Conservation (phyloP, 169 alveolate genomes). For the Cryptosporidium ubiquitum region DNA sequence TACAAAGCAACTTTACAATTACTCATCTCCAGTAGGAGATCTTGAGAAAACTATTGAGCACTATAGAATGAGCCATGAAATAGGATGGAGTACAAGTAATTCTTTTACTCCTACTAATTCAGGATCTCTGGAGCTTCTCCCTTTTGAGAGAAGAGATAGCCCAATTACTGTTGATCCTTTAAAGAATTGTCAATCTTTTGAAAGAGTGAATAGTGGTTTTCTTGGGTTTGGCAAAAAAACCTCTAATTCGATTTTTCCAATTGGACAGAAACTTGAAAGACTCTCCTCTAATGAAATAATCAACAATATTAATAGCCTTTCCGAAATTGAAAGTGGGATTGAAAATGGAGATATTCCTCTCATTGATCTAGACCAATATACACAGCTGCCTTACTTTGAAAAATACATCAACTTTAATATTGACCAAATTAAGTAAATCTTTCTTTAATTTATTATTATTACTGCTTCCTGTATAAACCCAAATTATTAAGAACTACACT, state of each 20-base stretch:
- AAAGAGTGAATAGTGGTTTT: constrained; percentile 9
- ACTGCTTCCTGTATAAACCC: not conserved
- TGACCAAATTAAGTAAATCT: constrained; percentile 20
- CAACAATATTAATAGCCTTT: not conserved
- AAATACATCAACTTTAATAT: not conserved
- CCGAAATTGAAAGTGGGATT: constrained; percentile 7
- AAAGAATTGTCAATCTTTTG: constrained; percentile 33
- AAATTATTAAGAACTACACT: not conserved
- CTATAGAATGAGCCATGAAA: constrained; percentile 8
- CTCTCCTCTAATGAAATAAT: constrained; percentile 35
- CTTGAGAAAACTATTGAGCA: constrained; percentile 62
- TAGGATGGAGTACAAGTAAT: not conserved
- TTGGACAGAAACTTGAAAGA: constrained; percentile 32
- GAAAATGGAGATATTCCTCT: constrained; percentile 15
- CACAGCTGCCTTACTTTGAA: constrained; percentile 22
- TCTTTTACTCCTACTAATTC: constrained; percentile 41
- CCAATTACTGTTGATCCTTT: constrained; percentile 20
- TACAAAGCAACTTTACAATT: constrained; percentile 23
- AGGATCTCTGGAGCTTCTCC: constrained; percentile 34
- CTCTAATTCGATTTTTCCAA: constrained; percentile 4
- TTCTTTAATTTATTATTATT: too few relatives aligned
- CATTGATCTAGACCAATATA: constrained; percentile 27
- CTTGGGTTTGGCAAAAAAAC: not conserved
- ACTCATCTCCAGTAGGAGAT: constrained; percentile 72
- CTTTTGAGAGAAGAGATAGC: constrained; percentile 49